These are phyloP conservation scores for Suhomyces sp. DNA, from an alignment of 805 yeast genomes.

Conservation along the genomic window DNA sequence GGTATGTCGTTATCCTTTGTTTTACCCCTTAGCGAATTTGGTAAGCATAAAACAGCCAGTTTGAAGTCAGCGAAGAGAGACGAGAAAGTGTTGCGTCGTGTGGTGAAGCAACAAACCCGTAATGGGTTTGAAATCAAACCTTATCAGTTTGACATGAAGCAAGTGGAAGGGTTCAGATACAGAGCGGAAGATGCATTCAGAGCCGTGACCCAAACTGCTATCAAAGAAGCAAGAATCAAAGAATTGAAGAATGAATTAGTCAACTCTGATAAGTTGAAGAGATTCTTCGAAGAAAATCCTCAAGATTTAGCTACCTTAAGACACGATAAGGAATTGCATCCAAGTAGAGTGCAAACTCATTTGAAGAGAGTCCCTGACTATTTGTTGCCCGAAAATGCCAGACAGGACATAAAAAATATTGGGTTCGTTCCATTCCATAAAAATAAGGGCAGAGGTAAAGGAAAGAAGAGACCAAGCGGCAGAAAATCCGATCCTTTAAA, in stretches of 20 bases:
- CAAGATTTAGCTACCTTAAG: conserved; percentile 85
- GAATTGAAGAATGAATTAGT: conserved; percentile 86
- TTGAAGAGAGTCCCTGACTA: conserved; percentile 92
- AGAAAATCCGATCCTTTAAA: conserved; percentile 66
- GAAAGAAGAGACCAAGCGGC: conserved; percentile 31
- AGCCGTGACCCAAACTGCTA: conserved; percentile 84
- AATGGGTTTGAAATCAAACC: conserved; percentile 77
- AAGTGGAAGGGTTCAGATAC: conserved; percentile 93
- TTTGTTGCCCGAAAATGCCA: conserved; percentile 75
- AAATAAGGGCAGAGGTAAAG: conserved; percentile 44
- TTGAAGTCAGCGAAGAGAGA: conserved; percentile 71
- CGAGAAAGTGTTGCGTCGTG: conserved; percentile 77
- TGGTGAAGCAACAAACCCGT: conserved; percentile 71
- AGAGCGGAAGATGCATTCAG: conserved; percentile 97
- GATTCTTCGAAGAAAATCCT: conserved; percentile 97
- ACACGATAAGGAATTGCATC: conserved; percentile 87
- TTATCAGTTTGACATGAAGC: conserved; percentile 85
- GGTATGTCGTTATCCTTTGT: conserved; percentile 95
- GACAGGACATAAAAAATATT: conserved; percentile 50
- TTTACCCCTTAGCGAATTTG: conserved; percentile 77
- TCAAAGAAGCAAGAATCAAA: conserved; percentile 88
- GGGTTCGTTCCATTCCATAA: conserved; percentile 76
- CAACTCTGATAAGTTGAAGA: conserved; percentile 82
- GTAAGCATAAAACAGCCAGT: conserved; percentile 81
- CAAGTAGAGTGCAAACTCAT: conserved; percentile 77